Evolutionary conservation across 768 basidiomycete species (phyloP).

Genomic region (Mycena haematopus): DNA sequence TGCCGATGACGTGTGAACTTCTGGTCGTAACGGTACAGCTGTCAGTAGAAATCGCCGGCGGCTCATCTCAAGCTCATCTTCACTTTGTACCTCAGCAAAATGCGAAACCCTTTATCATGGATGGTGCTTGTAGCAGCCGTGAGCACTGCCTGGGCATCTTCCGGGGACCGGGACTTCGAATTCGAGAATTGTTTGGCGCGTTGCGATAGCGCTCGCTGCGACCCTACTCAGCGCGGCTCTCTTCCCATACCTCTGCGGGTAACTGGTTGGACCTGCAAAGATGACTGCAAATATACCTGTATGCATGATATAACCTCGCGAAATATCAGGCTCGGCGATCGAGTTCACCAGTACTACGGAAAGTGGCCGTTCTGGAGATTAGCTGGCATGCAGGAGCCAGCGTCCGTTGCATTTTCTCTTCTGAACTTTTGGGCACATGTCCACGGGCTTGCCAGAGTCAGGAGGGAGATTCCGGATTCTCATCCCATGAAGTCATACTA

Average conservation of each 20-base stretch:
- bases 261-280: constrained; percentile 86
- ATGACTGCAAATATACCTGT: constrained; percentile 90
- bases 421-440: constrained; percentile 82
- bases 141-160: constrained; percentile 50
- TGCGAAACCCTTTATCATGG: constrained; percentile 10
- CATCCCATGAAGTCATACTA: constrained; percentile 81
- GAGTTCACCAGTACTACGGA: constrained; percentile 84
- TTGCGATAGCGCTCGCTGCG: constrained; percentile 52
- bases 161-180: constrained; percentile 63
- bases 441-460: constrained; percentile 59
- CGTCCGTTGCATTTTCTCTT: constrained; percentile 89
- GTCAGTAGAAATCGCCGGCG: too few relatives aligned
- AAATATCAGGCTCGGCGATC: constrained; percentile 48
- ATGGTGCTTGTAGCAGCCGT: constrained; percentile 8
- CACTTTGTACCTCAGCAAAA: not conserved
- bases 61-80: too few relatives aligned
- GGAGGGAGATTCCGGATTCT: constrained; percentile 49
- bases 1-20: too few relatives aligned
- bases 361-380: constrained; percentile 97
- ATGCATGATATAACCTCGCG: constrained; percentile 78
- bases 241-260: constrained; percentile 64
- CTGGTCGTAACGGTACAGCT: too few relatives aligned
- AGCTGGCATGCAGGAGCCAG: constrained; percentile 92
- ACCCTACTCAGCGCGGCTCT: constrained; percentile 37
- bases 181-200: constrained; percentile 58